phyloP scores from a whole-genome alignment of 257 asterid species.

The Capsicum baccatum region DNA sequence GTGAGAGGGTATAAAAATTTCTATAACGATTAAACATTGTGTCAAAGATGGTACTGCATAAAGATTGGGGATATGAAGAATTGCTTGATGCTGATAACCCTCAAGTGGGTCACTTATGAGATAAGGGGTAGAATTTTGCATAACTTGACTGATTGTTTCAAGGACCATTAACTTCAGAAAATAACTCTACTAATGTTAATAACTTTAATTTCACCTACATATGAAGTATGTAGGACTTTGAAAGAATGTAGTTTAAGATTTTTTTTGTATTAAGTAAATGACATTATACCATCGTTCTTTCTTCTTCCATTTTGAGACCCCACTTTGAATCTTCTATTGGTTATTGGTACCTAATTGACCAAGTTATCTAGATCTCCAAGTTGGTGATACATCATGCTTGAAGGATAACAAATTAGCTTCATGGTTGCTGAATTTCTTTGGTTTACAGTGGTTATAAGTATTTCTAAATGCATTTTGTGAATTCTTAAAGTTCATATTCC shows the following conservation, averaged over 20 bases:
- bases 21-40: constrained; percentile 19
- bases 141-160: background rate
- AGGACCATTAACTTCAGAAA: background rate
- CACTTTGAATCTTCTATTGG: background rate
- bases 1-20: constrained; percentile 23
- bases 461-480: background rate
- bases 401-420: background rate
- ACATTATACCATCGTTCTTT: background rate
- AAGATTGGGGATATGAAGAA: background rate
- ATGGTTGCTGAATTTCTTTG: background rate
- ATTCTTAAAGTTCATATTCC: constrained; percentile 2
- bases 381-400: constrained; percentile 16
- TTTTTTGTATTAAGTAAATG: background rate
- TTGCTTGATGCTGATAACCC: constrained; percentile 17
- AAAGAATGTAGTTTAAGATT: background rate
- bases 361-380: background rate
- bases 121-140: constrained; percentile 7
- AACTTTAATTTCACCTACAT: background rate
- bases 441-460: background rate
- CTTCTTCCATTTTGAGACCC: background rate
- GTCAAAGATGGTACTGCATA: constrained; percentile 18
- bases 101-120: background rate
- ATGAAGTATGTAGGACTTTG: background rate
- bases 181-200: background rate
- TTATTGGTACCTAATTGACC: constrained; percentile 20